Evolutionary conservation across 768 basidiomycete species (phyloP).

Genomic region (Cyclocybe aegerita): DNA sequence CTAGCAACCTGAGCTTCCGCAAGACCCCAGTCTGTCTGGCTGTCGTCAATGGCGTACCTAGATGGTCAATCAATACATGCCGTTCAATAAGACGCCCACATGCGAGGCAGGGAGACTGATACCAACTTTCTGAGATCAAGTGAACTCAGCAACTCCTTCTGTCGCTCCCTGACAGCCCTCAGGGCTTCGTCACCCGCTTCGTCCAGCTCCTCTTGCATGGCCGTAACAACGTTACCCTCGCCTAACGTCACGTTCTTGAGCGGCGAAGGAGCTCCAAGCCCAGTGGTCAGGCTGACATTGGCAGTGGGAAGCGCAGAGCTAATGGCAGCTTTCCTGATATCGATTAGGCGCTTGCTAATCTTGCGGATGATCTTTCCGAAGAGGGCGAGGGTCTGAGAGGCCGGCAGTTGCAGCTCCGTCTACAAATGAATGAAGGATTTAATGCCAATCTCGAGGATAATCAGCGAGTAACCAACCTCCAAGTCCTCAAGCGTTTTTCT

Average conservation of each 20-base stretch:
- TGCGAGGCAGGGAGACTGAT: conserved; percentile 9
- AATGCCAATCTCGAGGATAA: neutral
- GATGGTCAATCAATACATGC: conserved; percentile 9
- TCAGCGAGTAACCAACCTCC: conserved; percentile 51
- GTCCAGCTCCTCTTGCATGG: conserved; percentile 67
- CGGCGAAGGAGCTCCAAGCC: conserved; percentile 11
- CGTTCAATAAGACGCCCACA: conserved; percentile 12
- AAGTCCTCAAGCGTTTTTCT: conserved; percentile 87
- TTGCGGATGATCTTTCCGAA: conserved; percentile 91
- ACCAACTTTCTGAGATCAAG: conserved; percentile 88
- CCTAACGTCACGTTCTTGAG: conserved; percentile 5
- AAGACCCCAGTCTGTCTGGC: conserved; percentile 66
- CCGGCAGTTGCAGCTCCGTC: conserved; percentile 80
- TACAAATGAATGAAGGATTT: conserved; percentile 25
- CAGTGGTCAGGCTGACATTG: conserved; percentile 19
- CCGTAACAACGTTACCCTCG: conserved; percentile 37
- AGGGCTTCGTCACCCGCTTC: conserved; percentile 76
- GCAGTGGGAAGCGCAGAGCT: conserved; percentile 58
- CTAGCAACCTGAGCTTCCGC: conserved; percentile 73
- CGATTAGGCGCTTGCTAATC: conserved; percentile 70
- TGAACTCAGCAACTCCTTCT: conserved; percentile 84
- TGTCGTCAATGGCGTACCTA: conserved; percentile 77
- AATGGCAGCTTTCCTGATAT: conserved; percentile 79
- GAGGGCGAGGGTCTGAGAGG: conserved; percentile 84
- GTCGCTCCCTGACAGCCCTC: conserved; percentile 69